phyloP scores from a whole-genome alignment of 2,329 filamentous ascomycete species.

The Fusarium gaditjirri region DNA sequence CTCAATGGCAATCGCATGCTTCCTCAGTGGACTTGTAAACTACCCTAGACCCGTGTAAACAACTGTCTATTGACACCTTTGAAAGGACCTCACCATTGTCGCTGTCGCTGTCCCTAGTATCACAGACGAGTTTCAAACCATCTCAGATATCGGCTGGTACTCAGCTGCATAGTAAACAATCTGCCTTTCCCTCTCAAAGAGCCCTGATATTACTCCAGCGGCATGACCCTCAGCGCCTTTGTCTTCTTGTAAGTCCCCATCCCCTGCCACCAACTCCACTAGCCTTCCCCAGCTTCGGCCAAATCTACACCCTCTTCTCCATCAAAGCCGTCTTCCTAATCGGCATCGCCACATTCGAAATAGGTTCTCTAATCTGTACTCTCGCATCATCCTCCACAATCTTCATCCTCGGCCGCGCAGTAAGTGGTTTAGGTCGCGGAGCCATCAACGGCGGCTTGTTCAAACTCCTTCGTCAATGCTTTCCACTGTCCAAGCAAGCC shows the following conservation, averaged over 20 bases:
- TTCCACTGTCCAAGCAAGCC: slow-evolving; percentile 35
- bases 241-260: slow-evolving; percentile 31
- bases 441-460: slow-evolving; percentile 41
- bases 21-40: slow-evolving; percentile 38
- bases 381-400: slow-evolving; percentile 48
- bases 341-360: slow-evolving; percentile 46
- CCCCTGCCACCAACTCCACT: fast-evolving
- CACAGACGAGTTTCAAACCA: slow-evolving; percentile 41
- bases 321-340: slow-evolving; percentile 45
- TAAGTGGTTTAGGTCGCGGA: slow-evolving; percentile 49
- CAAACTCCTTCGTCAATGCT: slow-evolving; percentile 39
- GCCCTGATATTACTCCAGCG: slow-evolving; percentile 11
- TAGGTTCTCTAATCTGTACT: slow-evolving; percentile 50
- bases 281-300: slow-evolving; percentile 37
- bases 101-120: slow-evolving; percentile 39
- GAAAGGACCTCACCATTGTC: slow-evolving; percentile 38
- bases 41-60: fast-evolving
- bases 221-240: slow-evolving; percentile 41
- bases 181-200: fast-evolving
- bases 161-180: slow-evolving; percentile 39
- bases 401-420: slow-evolving; percentile 52
- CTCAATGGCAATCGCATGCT: slow-evolving; percentile 36
- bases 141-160: slow-evolving; percentile 43
- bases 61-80: fast-evolving
- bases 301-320: slow-evolving; percentile 46